Evolutionary conservation across 2,329 filamentous ascomycete species (phyloP).

Genomic region (Cladosporium sp.): DNA sequence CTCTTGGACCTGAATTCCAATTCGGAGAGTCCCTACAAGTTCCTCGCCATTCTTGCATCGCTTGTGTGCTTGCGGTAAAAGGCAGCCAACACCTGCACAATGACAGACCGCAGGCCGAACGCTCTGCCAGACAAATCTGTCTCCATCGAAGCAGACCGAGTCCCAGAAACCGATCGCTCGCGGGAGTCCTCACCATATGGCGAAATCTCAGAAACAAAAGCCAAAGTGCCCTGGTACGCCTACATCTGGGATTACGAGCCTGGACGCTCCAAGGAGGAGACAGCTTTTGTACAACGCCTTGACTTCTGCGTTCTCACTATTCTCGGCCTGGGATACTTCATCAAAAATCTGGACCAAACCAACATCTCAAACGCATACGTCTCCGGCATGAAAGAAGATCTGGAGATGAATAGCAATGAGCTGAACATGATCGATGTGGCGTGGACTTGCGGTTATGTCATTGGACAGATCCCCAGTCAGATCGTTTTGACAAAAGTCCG

Average conservation of each 20-base stretch:
- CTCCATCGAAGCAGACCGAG: slow-evolving; percentile 1
- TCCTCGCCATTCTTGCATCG: no score
- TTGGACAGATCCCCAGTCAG: slow-evolving; percentile 39
- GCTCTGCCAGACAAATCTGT: background rate
- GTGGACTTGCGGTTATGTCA: slow-evolving; percentile 55
- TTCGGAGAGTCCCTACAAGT: no score
- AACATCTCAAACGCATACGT: slow-evolving; percentile 43
- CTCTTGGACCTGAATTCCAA: background rate
- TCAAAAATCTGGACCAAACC: slow-evolving; percentile 42
- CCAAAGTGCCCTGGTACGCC: slow-evolving; percentile 22
- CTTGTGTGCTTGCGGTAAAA: no score
- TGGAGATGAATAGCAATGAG: slow-evolving; percentile 50
- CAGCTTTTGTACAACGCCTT: slow-evolving; percentile 23
- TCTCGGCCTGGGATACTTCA: slow-evolving; percentile 40
- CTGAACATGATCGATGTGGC: slow-evolving; percentile 53
- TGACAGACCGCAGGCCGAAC: background rate
- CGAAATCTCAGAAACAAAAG: background rate
- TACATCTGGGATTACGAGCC: slow-evolving; percentile 30
- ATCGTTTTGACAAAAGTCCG: slow-evolving; percentile 47
- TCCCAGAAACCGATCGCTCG: background rate
- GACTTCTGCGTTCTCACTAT: slow-evolving; percentile 24
- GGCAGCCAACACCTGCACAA: background rate
- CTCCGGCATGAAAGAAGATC: slow-evolving; percentile 50
- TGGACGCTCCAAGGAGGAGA: slow-evolving; percentile 21
- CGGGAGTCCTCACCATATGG: background rate